Conservation (phyloP, 176 grass and related monocot genomes). For the Avena insularis region DNA sequence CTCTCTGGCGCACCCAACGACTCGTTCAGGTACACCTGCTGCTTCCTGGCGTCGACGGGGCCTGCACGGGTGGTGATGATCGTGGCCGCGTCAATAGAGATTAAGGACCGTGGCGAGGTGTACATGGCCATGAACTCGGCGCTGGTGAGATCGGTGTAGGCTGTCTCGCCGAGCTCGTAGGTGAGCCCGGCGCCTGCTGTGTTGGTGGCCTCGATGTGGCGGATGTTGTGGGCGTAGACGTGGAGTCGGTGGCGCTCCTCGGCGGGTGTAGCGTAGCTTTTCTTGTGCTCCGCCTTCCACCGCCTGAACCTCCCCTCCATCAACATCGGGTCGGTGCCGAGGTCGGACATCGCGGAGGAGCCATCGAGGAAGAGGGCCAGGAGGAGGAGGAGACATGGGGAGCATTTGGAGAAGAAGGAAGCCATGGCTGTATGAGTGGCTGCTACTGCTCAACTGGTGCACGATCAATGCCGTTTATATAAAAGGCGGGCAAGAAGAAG, state of each 20-base stretch:
- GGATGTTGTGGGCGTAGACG: constrained; percentile 48
- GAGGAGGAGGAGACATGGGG: not conserved
- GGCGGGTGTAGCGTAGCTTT: constrained; percentile 1
- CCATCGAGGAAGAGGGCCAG: not conserved
- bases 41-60: not conserved
- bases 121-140: constrained; percentile 63
- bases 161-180: constrained; percentile 61
- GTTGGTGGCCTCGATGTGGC: constrained; percentile 59
- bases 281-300: constrained; percentile 48
- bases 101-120: constrained; percentile 21
- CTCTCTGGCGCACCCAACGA: no score
- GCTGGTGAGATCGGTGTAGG: constrained; percentile 63
- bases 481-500: not conserved
- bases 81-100: no score
- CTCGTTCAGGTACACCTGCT: no score
- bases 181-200: constrained; percentile 37
- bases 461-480: not conserved
- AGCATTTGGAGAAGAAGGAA: not conserved
- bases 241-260: constrained; percentile 44
- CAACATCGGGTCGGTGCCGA: not conserved
- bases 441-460: not conserved
- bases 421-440: constrained; percentile 33
- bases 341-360: not conserved
- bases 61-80: constrained; percentile 55
- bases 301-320: constrained; percentile 39